Conservation (phyloP, 2,329 filamentous ascomycete species). For the Hypoxylon sp. region DNA sequence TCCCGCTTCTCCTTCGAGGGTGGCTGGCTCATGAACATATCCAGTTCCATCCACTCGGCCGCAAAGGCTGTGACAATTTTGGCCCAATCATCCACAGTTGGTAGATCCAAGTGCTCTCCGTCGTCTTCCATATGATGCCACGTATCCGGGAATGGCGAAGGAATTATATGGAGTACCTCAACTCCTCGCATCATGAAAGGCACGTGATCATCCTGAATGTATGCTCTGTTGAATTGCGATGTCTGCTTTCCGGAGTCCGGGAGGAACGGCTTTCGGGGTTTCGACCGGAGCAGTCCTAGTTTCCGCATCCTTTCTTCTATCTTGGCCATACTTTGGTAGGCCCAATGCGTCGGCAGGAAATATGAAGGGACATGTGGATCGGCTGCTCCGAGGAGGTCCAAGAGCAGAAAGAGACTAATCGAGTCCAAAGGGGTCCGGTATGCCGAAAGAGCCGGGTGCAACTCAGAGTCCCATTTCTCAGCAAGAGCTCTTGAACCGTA, state of each 20-base stretch:
- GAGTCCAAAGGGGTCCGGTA: conserved; percentile 80
- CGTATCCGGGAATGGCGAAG: conserved; percentile 81
- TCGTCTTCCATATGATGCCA: conserved; percentile 92
- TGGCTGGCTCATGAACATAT: conserved; percentile 46
- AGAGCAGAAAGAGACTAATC: conserved; percentile 90
- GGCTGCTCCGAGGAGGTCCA: conserved; percentile 84
- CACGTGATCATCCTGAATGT: conserved; percentile 87
- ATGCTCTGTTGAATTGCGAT: conserved; percentile 62
- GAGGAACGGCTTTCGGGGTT: conserved; percentile 70
- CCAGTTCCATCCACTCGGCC: conserved; percentile 91
- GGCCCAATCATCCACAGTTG: conserved; percentile 88
- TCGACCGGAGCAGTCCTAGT: conserved; percentile 67
- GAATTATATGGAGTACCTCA: conserved; percentile 89
- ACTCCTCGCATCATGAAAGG: conserved; percentile 91
- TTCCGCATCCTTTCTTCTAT: conserved; percentile 80
- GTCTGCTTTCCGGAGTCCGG: conserved; percentile 69
- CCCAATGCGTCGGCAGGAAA: conserved; percentile 93
- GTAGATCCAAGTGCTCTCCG: conserved; percentile 83
- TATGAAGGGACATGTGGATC: conserved; percentile 83
- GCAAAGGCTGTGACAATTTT: conserved; percentile 85
- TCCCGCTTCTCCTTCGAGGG: conserved; percentile 27
- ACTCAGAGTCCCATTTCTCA: conserved; percentile 79
- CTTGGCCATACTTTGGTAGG: conserved; percentile 80
- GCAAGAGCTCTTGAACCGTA: conserved; percentile 89
- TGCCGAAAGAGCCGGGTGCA: conserved; percentile 78